Evolutionary conservation across 2,329 filamentous ascomycete genomes (phyloP).

Genomic region (Orbilia brochopaga): DNA sequence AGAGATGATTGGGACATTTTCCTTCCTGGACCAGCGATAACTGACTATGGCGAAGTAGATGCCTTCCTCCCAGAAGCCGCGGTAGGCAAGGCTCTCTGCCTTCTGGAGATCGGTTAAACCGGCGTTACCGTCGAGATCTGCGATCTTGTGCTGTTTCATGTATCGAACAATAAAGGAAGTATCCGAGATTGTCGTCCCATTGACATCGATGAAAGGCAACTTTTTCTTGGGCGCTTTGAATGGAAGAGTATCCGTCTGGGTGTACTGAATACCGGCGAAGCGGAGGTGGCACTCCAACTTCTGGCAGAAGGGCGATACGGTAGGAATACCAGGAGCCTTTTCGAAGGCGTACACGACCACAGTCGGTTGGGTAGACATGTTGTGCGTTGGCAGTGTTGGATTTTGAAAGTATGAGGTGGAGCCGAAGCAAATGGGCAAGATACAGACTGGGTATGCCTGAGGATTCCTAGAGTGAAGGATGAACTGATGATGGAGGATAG

Average conservation of each 20-base stretch:
- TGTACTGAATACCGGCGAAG: constrained; percentile 32
- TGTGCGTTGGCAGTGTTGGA: background rate
- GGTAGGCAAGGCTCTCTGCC: constrained; percentile 35
- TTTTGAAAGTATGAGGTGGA: background rate
- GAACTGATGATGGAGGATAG: constrained; percentile 28
- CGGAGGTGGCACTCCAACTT: constrained; percentile 46
- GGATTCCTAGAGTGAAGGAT: constrained; percentile 9
- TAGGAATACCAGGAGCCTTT: constrained; percentile 11
- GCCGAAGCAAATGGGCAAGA: background rate
- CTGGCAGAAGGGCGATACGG: constrained; percentile 38
- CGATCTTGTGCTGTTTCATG: constrained; percentile 27
- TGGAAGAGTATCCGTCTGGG: constrained; percentile 32
- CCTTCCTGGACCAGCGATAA: constrained; percentile 37
- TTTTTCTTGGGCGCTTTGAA: constrained; percentile 48
- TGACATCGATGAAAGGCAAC: constrained; percentile 31
- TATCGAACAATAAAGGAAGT: constrained; percentile 42
- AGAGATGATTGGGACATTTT: constrained; percentile 38
- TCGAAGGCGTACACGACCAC: constrained; percentile 43
- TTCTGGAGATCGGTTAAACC: constrained; percentile 26
- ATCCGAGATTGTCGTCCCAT: constrained; percentile 26
- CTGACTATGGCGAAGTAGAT: constrained; percentile 38
- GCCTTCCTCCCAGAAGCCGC: constrained; percentile 38
- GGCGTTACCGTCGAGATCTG: constrained; percentile 34
- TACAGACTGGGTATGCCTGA: no score
- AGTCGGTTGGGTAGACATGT: constrained; percentile 5